Base-by-base conservation (phyloP, 805 yeast species). In the Nakazawaea peltata region DNA sequence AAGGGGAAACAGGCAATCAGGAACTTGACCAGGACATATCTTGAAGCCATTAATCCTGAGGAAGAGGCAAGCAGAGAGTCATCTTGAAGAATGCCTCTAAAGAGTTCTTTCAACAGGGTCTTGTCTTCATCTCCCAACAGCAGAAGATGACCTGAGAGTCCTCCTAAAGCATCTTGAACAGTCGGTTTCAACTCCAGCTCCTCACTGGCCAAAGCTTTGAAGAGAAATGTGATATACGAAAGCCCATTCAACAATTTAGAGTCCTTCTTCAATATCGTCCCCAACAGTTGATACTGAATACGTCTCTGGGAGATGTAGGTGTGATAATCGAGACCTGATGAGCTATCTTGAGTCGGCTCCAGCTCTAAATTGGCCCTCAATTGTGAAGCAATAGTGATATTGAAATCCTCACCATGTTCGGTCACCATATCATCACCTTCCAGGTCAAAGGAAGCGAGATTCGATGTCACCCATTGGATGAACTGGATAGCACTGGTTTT, bases 201-300 rank as follows among this genome's bases (percentile, higher is more conserved):
- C 41, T 88, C 97, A 2, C 72, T 71, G 34, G 67, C 69, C 26
- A 88, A 56, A 17, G 92, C 77, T 25, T 77, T 76, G 43, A 87
- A 77, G 14, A 88, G 56, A 47, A 86, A 87, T 33, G 70, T 71
- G 26, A 85, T 51, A 41, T 69, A 73, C 0, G 67, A 51, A 25
- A 78, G 54, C 45, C 76, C 77, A 11, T 57, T 45, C 2, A 58
- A 39, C 22, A 77, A 50, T 1, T 50, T 45, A 1, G 71, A 62
- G 26, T 69, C 61, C 23, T 68, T 63, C 25, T 32, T 63, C 33
- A 81, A 50, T 6, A 88, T 63, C 15, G 74, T 67, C 2, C 94
- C 92, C 17, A 88, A 54, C 0, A 94, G 78, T 51, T 84, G 95
- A 49, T 85, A 88, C 45, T 82, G 85, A 26, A 67, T 56, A 46